Evolutionary conservation across 2,329 filamentous ascomycete genomes (phyloP).

Genomic region (Pyricularia sp.): DNA sequence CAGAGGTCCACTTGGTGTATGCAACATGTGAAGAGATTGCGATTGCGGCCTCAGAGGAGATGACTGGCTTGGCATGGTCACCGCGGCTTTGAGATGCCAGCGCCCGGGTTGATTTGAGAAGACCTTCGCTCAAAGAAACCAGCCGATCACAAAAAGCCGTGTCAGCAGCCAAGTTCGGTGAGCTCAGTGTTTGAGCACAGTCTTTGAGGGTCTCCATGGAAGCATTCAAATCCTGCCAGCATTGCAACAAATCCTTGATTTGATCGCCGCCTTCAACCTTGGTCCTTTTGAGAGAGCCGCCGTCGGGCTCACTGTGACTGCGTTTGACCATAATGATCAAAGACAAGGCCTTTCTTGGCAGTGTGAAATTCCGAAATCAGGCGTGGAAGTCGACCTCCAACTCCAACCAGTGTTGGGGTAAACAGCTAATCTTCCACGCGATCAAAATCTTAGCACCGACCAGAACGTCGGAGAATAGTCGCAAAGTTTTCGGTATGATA

Average conservation of each 20-base stretch:
- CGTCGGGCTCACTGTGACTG: not conserved
- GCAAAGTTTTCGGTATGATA: not conserved
- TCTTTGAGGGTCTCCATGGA: conserved; percentile 26
- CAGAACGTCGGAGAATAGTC: not conserved
- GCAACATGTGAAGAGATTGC: conserved; percentile 11
- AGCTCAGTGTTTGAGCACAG: not conserved
- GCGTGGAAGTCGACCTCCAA: not conserved
- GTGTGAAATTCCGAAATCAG: not conserved
- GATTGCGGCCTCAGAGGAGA: not conserved
- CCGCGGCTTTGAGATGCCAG: not conserved
- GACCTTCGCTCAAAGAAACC: conserved; percentile 13
- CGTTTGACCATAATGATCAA: not conserved
- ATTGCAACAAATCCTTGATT: not conserved
- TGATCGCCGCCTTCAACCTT: not conserved
- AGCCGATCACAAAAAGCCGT: conserved; percentile 13
- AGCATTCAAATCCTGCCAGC: conserved; percentile 26
- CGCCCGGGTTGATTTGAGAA: conserved; percentile 17
- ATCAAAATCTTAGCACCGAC: not conserved
- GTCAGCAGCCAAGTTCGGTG: not conserved
- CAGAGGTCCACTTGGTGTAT: conserved; percentile 38
- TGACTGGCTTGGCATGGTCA: not conserved
- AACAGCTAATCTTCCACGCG: not conserved
- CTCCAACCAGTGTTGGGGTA: not conserved
- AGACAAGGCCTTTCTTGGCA: not conserved
- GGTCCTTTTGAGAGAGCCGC: not conserved